These are phyloP conservation scores for Spizellomyces sp. DNA, from an alignment of 192 early-diverging fungal genomes.

Conservation along the genomic window DNA sequence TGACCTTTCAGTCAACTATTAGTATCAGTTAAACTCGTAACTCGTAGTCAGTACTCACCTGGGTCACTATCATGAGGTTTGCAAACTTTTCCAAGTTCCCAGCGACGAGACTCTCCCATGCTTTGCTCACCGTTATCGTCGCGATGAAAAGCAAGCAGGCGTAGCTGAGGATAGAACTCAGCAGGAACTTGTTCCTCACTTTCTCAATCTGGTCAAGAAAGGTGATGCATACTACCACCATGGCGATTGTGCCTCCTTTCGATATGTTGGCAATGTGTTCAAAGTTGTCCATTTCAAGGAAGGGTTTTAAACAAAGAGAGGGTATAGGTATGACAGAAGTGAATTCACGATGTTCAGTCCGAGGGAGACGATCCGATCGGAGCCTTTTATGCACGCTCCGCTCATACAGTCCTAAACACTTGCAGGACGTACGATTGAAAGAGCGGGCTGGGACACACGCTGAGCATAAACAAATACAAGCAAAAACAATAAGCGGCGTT, in stretches of 20 bases:
- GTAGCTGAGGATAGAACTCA: not conserved
- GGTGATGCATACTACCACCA: not conserved
- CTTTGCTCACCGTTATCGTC: not conserved
- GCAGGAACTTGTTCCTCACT: not conserved
- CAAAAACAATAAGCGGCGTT: too few species aligned
- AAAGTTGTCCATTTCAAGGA: not conserved
- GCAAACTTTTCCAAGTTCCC: not conserved
- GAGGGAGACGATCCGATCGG: too few species aligned
- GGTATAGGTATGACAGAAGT: too few species aligned
- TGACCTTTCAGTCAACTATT: not conserved
- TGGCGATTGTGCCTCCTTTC: not conserved
- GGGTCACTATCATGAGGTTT: not conserved
- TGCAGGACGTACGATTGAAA: too few species aligned
- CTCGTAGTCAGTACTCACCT: too few species aligned
- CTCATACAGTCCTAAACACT: too few species aligned
- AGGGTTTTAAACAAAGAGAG: too few species aligned
- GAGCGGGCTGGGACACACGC: too few species aligned
- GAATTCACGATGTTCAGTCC: too few species aligned
- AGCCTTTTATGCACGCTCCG: too few species aligned
- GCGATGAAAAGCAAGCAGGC: slow-evolving; percentile 5
- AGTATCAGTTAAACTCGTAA: too few species aligned
- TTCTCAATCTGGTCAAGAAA: not conserved
- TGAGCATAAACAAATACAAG: too few species aligned
- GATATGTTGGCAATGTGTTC: slow-evolving; percentile 1
- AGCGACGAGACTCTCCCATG: not conserved